Conservation (phyloP, 805 yeast species). For the Wickerhamomyces silvicola region DNA sequence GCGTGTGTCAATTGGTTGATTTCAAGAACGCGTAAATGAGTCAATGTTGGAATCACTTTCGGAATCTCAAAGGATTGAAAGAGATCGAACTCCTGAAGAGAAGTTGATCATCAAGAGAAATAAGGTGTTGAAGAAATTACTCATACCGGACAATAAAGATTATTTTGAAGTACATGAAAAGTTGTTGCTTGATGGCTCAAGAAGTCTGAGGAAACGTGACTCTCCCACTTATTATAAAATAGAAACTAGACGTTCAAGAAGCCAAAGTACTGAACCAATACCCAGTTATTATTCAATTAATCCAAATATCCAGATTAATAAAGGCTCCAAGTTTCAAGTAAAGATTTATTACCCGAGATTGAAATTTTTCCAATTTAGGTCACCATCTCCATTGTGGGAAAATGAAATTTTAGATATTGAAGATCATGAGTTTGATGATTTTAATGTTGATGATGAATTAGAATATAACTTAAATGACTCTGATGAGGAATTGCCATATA, state of each 20-base stretch:
- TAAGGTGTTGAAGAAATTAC: slow-evolving; percentile 24
- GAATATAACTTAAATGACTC: slow-evolving; percentile 14
- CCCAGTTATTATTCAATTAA: slow-evolving; percentile 8
- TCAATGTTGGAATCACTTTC: too few species aligned
- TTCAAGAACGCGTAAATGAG: too few species aligned
- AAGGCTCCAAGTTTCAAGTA: slow-evolving; percentile 17
- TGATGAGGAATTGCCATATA: slow-evolving; percentile 56
- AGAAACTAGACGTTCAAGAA: slow-evolving; percentile 2
- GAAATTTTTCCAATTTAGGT: slow-evolving; percentile 19
- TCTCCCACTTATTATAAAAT: background rate
- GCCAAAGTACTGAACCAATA: slow-evolving; percentile 1
- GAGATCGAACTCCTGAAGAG: slow-evolving; percentile 12
- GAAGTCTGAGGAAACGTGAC: slow-evolving; percentile 12
- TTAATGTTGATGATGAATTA: slow-evolving; percentile 17
- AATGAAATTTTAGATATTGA: slow-evolving; percentile 13
- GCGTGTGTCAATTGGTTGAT: too few species aligned
- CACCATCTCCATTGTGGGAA: slow-evolving; percentile 17
- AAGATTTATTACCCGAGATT: slow-evolving; percentile 12
- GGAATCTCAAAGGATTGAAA: too few species aligned
- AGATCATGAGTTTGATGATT: slow-evolving; percentile 21
- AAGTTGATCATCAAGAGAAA: slow-evolving; percentile 9
- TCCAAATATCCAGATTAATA: slow-evolving; percentile 16
- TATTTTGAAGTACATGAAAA: slow-evolving; percentile 30
- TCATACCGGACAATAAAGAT: slow-evolving; percentile 33
- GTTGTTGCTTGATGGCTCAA: slow-evolving; percentile 19